Conservation (phyloP, 2,329 filamentous ascomycete species). For the Aspergillus sp. region DNA sequence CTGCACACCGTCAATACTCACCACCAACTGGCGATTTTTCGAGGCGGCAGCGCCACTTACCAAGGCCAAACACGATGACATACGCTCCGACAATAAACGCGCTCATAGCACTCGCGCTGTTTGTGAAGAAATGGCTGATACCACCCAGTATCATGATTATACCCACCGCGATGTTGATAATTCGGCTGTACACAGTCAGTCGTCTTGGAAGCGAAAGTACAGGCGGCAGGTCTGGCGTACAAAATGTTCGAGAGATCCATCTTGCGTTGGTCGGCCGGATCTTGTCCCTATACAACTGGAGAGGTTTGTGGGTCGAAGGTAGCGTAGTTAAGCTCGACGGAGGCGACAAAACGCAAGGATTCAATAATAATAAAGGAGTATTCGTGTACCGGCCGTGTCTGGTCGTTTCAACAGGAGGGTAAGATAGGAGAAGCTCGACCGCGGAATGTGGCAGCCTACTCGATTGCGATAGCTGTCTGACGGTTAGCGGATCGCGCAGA, state of each 20-base stretch:
- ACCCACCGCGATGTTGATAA: constrained; percentile 85
- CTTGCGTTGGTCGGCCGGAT: too few species aligned
- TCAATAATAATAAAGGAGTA: too few species aligned
- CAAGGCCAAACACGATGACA: constrained; percentile 80
- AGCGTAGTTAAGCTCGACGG: too few species aligned
- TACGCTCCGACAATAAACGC: constrained; percentile 73
- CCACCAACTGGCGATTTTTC: constrained; percentile 1
- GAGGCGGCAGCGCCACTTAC: constrained; percentile 47
- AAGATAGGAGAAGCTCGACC: too few species aligned
- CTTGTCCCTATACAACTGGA: too few species aligned
- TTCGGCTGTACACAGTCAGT: constrained; percentile 53
- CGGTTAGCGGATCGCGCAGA: too few species aligned
- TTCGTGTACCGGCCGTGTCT: too few species aligned
- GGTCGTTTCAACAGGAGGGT: too few species aligned
- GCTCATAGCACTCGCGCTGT: constrained; percentile 39
- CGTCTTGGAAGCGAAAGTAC: constrained; percentile 2
- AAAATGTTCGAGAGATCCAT: constrained; percentile 94
- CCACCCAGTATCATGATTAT: constrained; percentile 82
- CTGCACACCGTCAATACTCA: constrained; percentile 32
- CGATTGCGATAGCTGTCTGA: too few species aligned
- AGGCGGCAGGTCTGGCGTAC: constrained; percentile 46
- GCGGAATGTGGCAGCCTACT: too few species aligned
- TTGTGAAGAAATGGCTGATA: constrained; percentile 43
- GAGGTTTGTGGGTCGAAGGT: too few species aligned
- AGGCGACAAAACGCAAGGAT: too few species aligned